Evolutionary conservation across 768 basidiomycete genomes (phyloP).

Genomic region (Macrolepiota dolichaula): DNA sequence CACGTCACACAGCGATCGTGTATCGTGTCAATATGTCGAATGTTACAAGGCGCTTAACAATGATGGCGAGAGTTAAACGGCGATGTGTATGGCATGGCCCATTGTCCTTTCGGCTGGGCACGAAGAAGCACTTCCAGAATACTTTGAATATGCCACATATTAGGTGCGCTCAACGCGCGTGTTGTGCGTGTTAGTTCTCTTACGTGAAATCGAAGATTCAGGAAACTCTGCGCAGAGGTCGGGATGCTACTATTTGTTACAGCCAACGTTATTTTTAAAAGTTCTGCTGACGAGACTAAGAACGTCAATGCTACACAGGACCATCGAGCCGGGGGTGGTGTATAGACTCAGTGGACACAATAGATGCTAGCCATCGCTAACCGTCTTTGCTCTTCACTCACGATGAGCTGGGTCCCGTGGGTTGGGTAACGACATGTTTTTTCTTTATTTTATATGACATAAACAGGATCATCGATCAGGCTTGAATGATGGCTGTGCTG

Average conservation of each 20-base stretch:
- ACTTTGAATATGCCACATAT: not conserved
- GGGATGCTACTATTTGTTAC: not conserved
- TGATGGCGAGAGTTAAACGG: not conserved
- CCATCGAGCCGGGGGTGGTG: not conserved
- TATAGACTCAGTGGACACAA: not conserved
- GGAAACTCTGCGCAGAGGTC: not conserved
- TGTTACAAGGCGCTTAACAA: not conserved
- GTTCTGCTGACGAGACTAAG: not conserved
- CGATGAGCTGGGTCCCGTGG: not conserved
- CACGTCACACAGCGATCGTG: not conserved
- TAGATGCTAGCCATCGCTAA: not conserved
- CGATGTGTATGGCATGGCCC: not conserved
- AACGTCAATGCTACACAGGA: not conserved
- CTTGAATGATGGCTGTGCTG: too few relatives aligned
- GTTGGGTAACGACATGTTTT: not conserved
- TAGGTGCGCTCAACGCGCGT: not conserved
- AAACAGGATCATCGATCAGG: not conserved
- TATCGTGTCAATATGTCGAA: not conserved
- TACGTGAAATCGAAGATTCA: not conserved
- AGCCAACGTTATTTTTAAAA: not conserved
- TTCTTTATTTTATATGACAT: not conserved
- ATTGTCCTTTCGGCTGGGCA: conserved; percentile 1
- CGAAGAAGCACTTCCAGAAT: not conserved
- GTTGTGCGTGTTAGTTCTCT: not conserved
- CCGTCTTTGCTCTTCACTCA: not conserved